Evolutionary conservation across 2,329 filamentous ascomycete species (phyloP), one percentile per base, ranked within the genome.

Genomic region (Pezicula rhizophila): DNA sequence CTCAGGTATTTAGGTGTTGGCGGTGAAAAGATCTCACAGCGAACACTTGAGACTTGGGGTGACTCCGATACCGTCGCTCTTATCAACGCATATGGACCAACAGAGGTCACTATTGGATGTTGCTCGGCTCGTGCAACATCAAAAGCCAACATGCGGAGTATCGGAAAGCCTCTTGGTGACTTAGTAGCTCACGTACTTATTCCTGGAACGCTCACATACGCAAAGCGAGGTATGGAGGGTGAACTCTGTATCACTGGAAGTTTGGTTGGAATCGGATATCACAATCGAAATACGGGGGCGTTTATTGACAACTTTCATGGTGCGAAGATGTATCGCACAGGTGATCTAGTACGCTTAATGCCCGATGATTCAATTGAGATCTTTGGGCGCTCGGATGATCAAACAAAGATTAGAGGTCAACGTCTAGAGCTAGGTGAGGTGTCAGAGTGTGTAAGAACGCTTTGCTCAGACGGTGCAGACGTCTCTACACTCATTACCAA

Each of bases 31-130:
- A 66, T 67, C 18, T 60, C 64, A 1, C 56, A 66, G 46, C 18
- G 20, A 2, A 42, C 58, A 55, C 33, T 59, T 60, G 4, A 51
- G 64, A n/a, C 61, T 65, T 50, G 61, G 61, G 2, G 66, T 11
- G 25, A 28, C 11, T 26, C 65, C 15, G 20, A 50, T 52, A 25
- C 57, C 23, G 65, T 58, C 54, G 60, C 66, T 15, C 60, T 70
- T 35, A 51, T 68, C 46, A 70, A 71, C 58, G 67, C 60, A 2
- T 95, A 95, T 61, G 89, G 89, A 1, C 90, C 90, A 2, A 95
- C 89, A 0, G 89, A 95, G 68, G 87, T 87, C 5, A 81, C 89
- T 0, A 93, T 68, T 60, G 64, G 60, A 17, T 15, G 23, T 25
- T 25, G 20, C 25, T 15, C 20, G 12, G 58, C 95, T 47, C 89